Base-by-base conservation (phyloP, 2,329 filamentous ascomycete genomes). In the Lachnellula hyalina region DNA sequence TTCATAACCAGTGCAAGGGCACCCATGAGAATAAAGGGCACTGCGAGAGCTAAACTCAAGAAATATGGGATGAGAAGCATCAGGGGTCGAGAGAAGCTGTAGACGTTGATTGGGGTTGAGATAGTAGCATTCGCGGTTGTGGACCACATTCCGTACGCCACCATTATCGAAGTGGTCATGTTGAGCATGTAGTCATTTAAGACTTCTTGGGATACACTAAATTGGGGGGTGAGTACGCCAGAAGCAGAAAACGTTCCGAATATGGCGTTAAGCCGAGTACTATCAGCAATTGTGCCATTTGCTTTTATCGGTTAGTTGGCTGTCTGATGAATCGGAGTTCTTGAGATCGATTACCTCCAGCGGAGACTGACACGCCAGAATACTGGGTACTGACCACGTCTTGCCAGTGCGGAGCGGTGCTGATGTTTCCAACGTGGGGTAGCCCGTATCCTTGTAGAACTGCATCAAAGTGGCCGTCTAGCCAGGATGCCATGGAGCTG, bases 51-150 rank as follows among this genome's bases (percentile, higher is more conserved):
- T 0, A 63, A 48, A 2, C 50, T 56, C 12, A 65, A 15, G 50
- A 61, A 61, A 14, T 64, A 63, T n/a, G 61, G 63, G 0, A 65
- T 19, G 11, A 65, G 35, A 11, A 65, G 54, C 9, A 49, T 58
- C 0, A 64, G 51, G 0, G 61, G 63, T 25, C 56, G 49, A 0
- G 56, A 60, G 50, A 65, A 63, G 19, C 19, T 52, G 21, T 61
- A 65, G 7, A 64, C 54, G 36, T 61, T 61, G 32, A 59, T 42
- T 8, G 51, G 45, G 2, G 42, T 50, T 7, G 14, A 32, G 1
- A 44, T 40, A 14, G 54, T 63, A 5, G 61, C 53, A 32, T 62
- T 63, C 1, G 45, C 41, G 6, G 44, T 55, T 1, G 57, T 62
- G 32, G 55, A 47, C 58, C 57, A 62, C 4, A 38, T 21, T 4